Evolutionary conservation across 208 protist species (phyloP).

Genomic region (Crithidia fasciculata): DNA sequence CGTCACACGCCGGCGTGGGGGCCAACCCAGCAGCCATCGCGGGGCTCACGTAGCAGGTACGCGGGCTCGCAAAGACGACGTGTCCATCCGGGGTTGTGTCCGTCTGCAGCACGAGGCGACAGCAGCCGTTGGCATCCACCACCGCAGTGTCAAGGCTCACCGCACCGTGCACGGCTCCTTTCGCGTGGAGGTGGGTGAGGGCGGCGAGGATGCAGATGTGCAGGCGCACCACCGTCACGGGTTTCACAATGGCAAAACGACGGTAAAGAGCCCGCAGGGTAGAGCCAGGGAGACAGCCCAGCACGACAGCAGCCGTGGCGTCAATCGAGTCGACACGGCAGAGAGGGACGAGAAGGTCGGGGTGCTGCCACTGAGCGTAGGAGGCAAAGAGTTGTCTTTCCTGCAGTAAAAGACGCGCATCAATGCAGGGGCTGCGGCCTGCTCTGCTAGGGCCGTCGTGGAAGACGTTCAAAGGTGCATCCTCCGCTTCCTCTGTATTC

Average conservation of each 20-base stretch:
- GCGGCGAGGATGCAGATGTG: slow-evolving; percentile 48
- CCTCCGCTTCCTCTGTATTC: neutral
- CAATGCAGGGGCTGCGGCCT: neutral
- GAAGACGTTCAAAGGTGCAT: neutral
- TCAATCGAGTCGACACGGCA: neutral
- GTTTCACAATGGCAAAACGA: neutral
- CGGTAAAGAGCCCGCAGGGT: neutral
- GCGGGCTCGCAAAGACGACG: slow-evolving; percentile 30
- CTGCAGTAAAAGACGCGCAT: neutral
- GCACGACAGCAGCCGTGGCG: neutral
- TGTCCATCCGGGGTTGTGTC: slow-evolving; percentile 2
- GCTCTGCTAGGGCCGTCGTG: neutral
- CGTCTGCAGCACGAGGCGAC: slow-evolving; percentile 69
- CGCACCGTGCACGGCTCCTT: slow-evolving; percentile 62
- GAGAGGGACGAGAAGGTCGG: neutral
- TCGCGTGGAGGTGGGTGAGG: slow-evolving; percentile 57
- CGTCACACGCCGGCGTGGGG: slow-evolving; percentile 50
- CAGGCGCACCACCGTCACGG: slow-evolving; percentile 41
- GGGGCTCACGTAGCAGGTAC: slow-evolving; percentile 65
- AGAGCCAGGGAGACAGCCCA: neutral
- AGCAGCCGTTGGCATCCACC: slow-evolving; percentile 53
- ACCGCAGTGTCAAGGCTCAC: slow-evolving; percentile 70
- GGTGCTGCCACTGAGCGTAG: neutral
- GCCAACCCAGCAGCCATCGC: slow-evolving; percentile 50
- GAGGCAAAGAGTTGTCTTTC: neutral